Conservation (phyloP, 2,329 filamentous ascomycete genomes). For the Pestalotiopsis sp. region DNA sequence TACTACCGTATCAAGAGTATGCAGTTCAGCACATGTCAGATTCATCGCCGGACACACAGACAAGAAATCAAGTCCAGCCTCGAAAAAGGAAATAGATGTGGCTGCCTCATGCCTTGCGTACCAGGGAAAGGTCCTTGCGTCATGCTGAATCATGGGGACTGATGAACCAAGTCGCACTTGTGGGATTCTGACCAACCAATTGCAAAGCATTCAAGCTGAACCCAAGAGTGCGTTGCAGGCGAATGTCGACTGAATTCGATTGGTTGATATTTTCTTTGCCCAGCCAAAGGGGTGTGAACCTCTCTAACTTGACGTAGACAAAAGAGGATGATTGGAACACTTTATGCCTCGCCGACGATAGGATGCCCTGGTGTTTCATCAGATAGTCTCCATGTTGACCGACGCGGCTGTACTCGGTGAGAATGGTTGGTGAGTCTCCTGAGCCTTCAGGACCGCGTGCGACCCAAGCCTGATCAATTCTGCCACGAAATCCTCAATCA, state of each 20-base stretch:
- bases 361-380: neutral
- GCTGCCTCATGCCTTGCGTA: neutral
- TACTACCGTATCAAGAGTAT: too few relatives aligned
- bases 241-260: neutral
- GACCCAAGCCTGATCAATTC: constrained; percentile 36
- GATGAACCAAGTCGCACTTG: neutral
- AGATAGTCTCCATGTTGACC: neutral
- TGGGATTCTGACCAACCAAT: neutral
- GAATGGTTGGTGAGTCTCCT: neutral
- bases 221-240: neutral
- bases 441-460: constrained; percentile 38
- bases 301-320: neutral
- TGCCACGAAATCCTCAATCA: constrained; percentile 38
- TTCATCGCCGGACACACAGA: too few relatives aligned
- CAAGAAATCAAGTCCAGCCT: too few relatives aligned
- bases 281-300: neutral
- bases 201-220: neutral
- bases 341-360: neutral
- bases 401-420: neutral
- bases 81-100: neutral
- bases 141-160: neutral
- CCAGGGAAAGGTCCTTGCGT: neutral
- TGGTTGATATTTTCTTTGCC: neutral
- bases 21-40: too few relatives aligned
- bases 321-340: neutral